phyloP scores from a whole-genome alignment of 768 basidiomycete species.

The Lepiota brunneoincarnata region DNA sequence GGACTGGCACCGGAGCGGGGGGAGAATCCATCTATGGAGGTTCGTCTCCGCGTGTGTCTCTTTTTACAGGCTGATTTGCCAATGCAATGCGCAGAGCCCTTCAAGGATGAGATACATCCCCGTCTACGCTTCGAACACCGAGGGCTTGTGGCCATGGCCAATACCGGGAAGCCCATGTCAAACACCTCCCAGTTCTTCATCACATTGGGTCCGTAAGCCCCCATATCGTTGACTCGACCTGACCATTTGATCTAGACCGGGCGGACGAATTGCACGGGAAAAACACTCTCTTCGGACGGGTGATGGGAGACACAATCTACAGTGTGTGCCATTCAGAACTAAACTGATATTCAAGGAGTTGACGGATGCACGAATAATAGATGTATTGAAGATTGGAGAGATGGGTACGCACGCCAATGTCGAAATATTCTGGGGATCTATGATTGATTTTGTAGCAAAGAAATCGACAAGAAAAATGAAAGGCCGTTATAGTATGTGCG shows the following conservation, averaged over 20 bases:
- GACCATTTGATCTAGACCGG: constrained; percentile 51
- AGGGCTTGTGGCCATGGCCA: constrained; percentile 93
- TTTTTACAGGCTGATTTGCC: neutral
- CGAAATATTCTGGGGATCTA: neutral
- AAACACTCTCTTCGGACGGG: constrained; percentile 92
- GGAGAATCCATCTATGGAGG: constrained; percentile 97
- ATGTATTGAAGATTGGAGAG: constrained; percentile 89
- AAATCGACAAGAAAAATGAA: constrained; percentile 69
- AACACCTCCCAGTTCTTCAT: constrained; percentile 97
- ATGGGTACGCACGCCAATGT: constrained; percentile 59
- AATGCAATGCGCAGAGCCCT: constrained; percentile 59
- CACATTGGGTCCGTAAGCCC: constrained; percentile 64
- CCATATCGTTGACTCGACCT: neutral
- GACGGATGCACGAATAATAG: constrained; percentile 35
- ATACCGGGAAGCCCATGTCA: constrained; percentile 79
- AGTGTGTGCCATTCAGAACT: constrained; percentile 48
- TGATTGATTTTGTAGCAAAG: constrained; percentile 31
- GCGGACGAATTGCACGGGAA: constrained; percentile 94
- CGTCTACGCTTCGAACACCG: constrained; percentile 87
- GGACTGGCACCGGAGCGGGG: constrained; percentile 84
- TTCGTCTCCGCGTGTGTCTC: constrained; percentile 16
- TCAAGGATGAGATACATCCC: constrained; percentile 93
- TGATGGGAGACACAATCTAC: constrained; percentile 84
- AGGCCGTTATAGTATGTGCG: constrained; percentile 69
- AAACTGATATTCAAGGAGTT: neutral